Percentiles rank a stretch among this genome's conserved stretches.
Evolutionary conservation across 1,284 basidiomycete species (phyloP).

Genomic region (Sporisorium iseilematis-ciliati): DNA sequence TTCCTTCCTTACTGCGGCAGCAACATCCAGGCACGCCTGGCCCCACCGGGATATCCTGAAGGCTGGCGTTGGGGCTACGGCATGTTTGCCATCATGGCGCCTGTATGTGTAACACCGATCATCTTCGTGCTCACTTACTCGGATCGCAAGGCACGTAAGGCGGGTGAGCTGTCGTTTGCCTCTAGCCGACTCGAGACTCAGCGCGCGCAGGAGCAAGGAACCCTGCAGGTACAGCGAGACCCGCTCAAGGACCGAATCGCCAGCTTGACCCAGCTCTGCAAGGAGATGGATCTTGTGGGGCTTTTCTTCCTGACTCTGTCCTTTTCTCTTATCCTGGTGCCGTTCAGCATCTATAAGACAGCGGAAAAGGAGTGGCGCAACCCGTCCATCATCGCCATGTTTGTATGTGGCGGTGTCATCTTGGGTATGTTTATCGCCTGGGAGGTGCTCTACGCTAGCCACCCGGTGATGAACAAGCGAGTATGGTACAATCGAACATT

Average conservation of each 20-base stretch:
- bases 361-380: conserved; percentile 69
- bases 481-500: conserved; percentile 70
- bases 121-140: conserved; percentile 70
- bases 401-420: conserved; percentile 69
- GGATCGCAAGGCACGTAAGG: conserved; percentile 67
- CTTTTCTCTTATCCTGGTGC: conserved; percentile 69
- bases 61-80: conserved; percentile 52
- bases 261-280: conserved; percentile 32
- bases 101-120: conserved; percentile 46
- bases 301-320: conserved; percentile 55
- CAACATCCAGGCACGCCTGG: conserved; percentile 17
- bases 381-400: conserved; percentile 71
- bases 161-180: conserved; percentile 57
- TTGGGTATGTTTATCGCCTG: conserved; percentile 70
- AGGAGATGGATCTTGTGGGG: conserved; percentile 70
- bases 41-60: conserved; percentile 14
- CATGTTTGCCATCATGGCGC: conserved; percentile 52
- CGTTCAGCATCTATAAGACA: conserved; percentile 67
- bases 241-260: conserved; percentile 28
- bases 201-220: conserved; percentile 20
- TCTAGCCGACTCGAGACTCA: conserved; percentile 25
- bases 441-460: conserved; percentile 69
- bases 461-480: conserved; percentile 71
- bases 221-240: conserved; percentile 24
- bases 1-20: conserved; percentile 19